Conservation (phyloP, 2,329 filamentous ascomycete genomes). For the Colletotrichum shisoi region DNA sequence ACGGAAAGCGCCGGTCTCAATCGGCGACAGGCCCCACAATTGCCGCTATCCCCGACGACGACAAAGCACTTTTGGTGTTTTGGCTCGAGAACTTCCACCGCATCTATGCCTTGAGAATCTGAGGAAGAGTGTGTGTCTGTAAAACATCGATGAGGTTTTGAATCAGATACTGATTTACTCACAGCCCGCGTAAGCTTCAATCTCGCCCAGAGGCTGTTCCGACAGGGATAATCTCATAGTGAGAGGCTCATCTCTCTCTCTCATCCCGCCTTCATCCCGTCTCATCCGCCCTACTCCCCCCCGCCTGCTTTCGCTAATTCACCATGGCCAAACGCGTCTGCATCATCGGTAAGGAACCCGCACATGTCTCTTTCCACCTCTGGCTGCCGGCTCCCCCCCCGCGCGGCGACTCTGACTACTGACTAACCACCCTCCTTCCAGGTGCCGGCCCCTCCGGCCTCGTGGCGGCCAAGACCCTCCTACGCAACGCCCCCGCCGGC, state of each 20-base stretch:
- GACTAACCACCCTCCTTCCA: slow-evolving; percentile 45
- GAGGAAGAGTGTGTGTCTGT: background rate
- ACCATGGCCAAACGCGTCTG: slow-evolving; percentile 54
- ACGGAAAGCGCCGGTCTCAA: background rate
- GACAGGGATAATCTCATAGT: slow-evolving; percentile 26
- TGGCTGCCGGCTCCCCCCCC: background rate
- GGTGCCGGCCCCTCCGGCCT: slow-evolving; percentile 75
- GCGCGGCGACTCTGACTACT: background rate
- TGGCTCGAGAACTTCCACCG: slow-evolving; percentile 30
- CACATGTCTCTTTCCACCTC: background rate
- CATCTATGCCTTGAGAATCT: slow-evolving; percentile 1
- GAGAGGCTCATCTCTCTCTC: slow-evolving; percentile 16
- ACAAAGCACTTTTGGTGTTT: slow-evolving; percentile 11
- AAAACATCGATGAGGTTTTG: background rate
- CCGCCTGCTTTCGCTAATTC: background rate
- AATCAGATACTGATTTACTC: background rate
- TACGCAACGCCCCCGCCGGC: slow-evolving; percentile 63
- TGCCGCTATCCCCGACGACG: slow-evolving; percentile 23
- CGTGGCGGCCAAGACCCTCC: slow-evolving; percentile 75
- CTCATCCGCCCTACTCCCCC: background rate
- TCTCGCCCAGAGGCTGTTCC: background rate
- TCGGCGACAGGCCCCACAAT: slow-evolving; percentile 17
- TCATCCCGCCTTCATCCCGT: slow-evolving; percentile 21
- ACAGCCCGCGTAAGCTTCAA: background rate
- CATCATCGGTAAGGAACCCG: slow-evolving; percentile 48